A percentile compares a stretch with the other conserved stretches of the same genome.
These are phyloP conservation scores for Colletotrichum sp. DNA, from an alignment of 2,329 filamentous ascomycete species.

Conservation along the genomic window DNA sequence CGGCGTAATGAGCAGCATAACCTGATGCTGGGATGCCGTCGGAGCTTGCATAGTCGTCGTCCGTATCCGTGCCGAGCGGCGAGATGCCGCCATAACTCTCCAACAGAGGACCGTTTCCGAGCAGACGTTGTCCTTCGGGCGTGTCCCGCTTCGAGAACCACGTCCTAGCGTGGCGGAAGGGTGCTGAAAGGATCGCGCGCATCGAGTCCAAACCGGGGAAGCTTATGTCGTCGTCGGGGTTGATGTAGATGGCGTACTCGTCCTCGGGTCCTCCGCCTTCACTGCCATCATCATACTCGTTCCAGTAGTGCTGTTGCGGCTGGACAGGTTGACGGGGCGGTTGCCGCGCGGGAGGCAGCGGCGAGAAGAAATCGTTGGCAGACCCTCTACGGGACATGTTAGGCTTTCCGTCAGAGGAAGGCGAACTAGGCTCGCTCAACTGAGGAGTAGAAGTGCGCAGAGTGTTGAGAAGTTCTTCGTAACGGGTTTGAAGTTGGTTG, in stretches of 20 bases:
- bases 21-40: constrained; percentile 53
- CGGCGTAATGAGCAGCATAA: constrained; percentile 60
- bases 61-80: constrained; percentile 40
- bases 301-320: constrained; percentile 70
- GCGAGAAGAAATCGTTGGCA: constrained; percentile 9
- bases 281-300: constrained; percentile 85
- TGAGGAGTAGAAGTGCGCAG: constrained; percentile 51
- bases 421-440: constrained; percentile 44
- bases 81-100: constrained; percentile 24
- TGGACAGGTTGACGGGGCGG: constrained; percentile 29
- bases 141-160: constrained; percentile 47
- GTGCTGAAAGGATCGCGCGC: constrained; percentile 53
- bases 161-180: constrained; percentile 54
- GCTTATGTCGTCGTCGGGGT: constrained; percentile 65
- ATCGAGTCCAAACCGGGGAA: constrained; percentile 71
- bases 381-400: constrained; percentile 22
- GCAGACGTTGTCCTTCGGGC: not conserved
- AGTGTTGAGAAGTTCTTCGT: constrained; percentile 53
- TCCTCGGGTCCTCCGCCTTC: constrained; percentile 62
- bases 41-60: constrained; percentile 57
- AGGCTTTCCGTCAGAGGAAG: constrained; percentile 31
- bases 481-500: constrained; percentile 51
- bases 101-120: constrained; percentile 7
- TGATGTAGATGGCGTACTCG: constrained; percentile 76
- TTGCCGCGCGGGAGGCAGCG: constrained; percentile 1